phyloP scores from a whole-genome alignment of 1,139 yeast species.

The Suhomyces yuchorum region DNA sequence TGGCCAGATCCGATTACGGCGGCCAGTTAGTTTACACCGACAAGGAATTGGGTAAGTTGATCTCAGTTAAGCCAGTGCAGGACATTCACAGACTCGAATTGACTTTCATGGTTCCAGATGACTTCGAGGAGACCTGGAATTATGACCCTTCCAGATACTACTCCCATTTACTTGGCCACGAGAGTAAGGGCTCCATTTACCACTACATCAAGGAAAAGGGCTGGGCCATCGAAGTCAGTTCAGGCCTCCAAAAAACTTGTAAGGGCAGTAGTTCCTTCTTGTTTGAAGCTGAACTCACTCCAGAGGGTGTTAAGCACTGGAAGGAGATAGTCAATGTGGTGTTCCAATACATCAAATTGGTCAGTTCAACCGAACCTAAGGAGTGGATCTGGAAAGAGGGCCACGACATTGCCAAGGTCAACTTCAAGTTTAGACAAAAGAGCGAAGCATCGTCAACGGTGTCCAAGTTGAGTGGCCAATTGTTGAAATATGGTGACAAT shows the following conservation, averaged over 20 bases:
- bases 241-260: constrained; percentile 73
- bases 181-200: constrained; percentile 80
- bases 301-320: constrained; percentile 67
- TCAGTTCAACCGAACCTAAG: constrained; percentile 56
- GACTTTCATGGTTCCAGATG: constrained; percentile 75
- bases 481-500: constrained; percentile 43
- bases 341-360: constrained; percentile 72
- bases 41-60: constrained; percentile 54
- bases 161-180: constrained; percentile 89
- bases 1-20: constrained; percentile 51
- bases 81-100: constrained; percentile 69
- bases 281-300: constrained; percentile 74
- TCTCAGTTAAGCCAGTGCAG: constrained; percentile 80
- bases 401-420: constrained; percentile 45
- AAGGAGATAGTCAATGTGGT: constrained; percentile 56
- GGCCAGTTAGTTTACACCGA: constrained; percentile 35
- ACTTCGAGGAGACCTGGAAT: constrained; percentile 61
- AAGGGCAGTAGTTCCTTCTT: constrained; percentile 68
- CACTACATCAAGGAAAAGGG: constrained; percentile 68
- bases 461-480: constrained; percentile 47
- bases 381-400: constrained; percentile 56
- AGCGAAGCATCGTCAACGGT: constrained; percentile 62
- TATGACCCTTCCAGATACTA: constrained; percentile 69
- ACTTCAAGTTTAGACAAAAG: constrained; percentile 71
- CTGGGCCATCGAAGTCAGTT: constrained; percentile 78